Percentiles rank a stretch among this genome's conserved stretches.
Evolutionary conservation across 179 eudicot genomes (phyloP).

Genomic region (Patellifolia procumbens): DNA sequence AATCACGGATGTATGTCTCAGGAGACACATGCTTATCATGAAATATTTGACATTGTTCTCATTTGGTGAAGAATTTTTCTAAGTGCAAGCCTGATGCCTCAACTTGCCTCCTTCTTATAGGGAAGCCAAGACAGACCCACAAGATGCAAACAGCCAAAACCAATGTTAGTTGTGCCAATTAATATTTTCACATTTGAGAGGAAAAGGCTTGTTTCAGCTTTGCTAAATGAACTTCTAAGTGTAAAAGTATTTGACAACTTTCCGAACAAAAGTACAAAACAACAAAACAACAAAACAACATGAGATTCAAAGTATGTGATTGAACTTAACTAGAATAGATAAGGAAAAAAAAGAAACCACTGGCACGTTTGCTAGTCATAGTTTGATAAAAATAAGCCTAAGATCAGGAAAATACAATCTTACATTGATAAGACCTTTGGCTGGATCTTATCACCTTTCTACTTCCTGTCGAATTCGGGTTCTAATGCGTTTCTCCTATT

Average conservation of each 20-base stretch:
- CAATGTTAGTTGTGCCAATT: background rate
- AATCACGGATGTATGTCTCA: background rate
- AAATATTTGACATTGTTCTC: background rate
- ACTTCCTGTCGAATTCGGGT: background rate
- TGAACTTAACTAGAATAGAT: background rate
- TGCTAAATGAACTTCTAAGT: background rate
- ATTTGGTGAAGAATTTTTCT: background rate
- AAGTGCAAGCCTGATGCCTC: conserved; percentile 1
- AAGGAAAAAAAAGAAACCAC: background rate
- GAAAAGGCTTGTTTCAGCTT: background rate
- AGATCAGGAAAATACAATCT: background rate
- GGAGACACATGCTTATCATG: background rate
- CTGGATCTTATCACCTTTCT: background rate
- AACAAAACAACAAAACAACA: too few species aligned
- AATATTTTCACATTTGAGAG: background rate
- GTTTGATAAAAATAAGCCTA: background rate
- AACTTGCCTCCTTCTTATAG: background rate
- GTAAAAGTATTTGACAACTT: background rate
- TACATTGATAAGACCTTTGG: background rate
- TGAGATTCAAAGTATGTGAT: background rate
- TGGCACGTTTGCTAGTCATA: background rate
- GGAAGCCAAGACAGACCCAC: background rate
- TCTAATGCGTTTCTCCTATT: background rate
- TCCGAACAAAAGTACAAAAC: too few species aligned
- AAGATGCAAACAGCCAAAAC: background rate